phyloP scores from a whole-genome alignment of 306 rosid species.

The Leucaena leucocephala region DNA sequence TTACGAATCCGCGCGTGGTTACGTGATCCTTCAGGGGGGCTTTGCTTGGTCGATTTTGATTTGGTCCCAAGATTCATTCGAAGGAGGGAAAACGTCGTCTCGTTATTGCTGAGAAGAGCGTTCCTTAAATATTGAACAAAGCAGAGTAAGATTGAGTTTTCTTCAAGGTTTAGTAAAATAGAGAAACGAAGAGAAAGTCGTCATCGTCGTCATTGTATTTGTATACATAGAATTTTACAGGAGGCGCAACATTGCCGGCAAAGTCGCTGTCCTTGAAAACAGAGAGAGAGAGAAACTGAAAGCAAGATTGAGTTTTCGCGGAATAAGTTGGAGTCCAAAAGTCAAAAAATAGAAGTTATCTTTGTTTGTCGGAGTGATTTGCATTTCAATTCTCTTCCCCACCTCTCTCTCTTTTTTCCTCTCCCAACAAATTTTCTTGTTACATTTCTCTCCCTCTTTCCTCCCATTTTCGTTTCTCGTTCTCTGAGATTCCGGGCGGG shows the following conservation, averaged over 20 bases:
- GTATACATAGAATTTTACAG: slow-evolving; percentile 9
- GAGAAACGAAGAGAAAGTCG: slow-evolving; percentile 1
- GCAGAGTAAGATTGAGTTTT: slow-evolving; percentile 52
- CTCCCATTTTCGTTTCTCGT: background rate
- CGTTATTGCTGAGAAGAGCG: slow-evolving; percentile 10
- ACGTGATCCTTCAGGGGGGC: background rate
- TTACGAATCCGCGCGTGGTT: background rate
- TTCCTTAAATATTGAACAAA: slow-evolving; percentile 47
- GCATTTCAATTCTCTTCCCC: slow-evolving; percentile 34
- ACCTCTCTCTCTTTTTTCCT: background rate
- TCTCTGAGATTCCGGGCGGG: slow-evolving; percentile 57
- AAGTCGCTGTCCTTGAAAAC: slow-evolving; percentile 40
- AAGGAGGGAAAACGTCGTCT: slow-evolving; percentile 36
- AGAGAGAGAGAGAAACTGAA: slow-evolving; percentile 28
- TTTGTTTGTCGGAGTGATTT: slow-evolving; percentile 43
- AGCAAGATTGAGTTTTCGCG: slow-evolving; percentile 43
- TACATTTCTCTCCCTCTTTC: slow-evolving; percentile 31
- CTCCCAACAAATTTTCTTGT: slow-evolving; percentile 41
- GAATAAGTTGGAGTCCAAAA: slow-evolving; percentile 44
- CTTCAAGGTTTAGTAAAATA: slow-evolving; percentile 53
- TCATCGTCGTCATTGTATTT: slow-evolving; percentile 17
- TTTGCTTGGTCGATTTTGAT: slow-evolving; percentile 36
- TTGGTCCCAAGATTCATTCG: slow-evolving; percentile 44
- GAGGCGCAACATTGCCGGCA: background rate
- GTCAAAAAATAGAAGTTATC: slow-evolving; percentile 48